Evolutionary conservation across 352 stramenopile species (phyloP).

Genomic region (Phytophthora lateralis): DNA sequence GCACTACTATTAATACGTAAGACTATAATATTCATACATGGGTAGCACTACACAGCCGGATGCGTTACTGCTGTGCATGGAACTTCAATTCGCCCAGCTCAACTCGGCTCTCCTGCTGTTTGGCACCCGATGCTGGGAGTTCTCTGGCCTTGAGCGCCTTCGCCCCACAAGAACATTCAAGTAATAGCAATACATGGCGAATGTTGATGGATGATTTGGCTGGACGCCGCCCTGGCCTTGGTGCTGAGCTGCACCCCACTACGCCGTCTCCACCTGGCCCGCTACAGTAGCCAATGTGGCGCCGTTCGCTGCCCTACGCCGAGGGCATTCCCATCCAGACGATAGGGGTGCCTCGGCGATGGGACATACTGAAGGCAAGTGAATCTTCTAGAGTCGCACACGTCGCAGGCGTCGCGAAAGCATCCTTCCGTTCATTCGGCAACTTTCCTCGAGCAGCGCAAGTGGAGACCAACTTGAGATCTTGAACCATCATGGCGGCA

Average conservation of each 20-base stretch:
- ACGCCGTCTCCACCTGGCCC: too few relatives aligned
- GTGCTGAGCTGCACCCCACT: too few relatives aligned
- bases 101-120: conserved; percentile 13
- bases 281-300: conserved; percentile 23
- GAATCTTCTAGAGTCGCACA: conserved; percentile 37
- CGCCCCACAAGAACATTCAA: too few relatives aligned
- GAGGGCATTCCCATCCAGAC: conserved; percentile 17
- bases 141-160: background rate
- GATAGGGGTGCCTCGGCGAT: conserved; percentile 19
- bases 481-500: conserved; percentile 55
- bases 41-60: background rate
- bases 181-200: background rate
- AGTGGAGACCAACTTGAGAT: conserved; percentile 10
- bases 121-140: background rate
- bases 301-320: conserved; percentile 4
- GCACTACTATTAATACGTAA: too few relatives aligned
- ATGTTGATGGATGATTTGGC: background rate
- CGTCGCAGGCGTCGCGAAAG: conserved; percentile 20
- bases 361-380: conserved; percentile 22
- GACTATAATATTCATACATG: too few relatives aligned
- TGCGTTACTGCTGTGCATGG: background rate
- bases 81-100: conserved; percentile 16
- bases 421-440: conserved; percentile 19
- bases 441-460: conserved; percentile 31
- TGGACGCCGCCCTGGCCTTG: too few relatives aligned